phyloP scores from a whole-genome alignment of 306 rosid species.

The Geum urbanum region DNA sequence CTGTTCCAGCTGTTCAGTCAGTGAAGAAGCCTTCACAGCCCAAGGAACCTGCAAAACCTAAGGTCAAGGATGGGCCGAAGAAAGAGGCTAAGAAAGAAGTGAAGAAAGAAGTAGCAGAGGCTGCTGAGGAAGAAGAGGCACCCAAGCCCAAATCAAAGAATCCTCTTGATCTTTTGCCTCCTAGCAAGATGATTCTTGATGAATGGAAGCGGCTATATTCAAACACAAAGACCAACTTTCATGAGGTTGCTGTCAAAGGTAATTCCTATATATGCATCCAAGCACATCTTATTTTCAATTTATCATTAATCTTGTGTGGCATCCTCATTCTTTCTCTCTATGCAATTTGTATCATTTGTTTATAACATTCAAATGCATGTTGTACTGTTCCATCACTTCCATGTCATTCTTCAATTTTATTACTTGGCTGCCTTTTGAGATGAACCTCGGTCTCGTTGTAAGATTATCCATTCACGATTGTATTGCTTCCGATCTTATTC shows the following conservation, averaged over 20 bases:
- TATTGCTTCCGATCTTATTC: neutral
- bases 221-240: slow-evolving; percentile 81
- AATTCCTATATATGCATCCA: neutral
- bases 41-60: slow-evolving; percentile 59
- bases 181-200: slow-evolving; percentile 80
- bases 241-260: slow-evolving; percentile 90
- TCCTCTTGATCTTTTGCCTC: slow-evolving; percentile 84
- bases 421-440: neutral
- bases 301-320: neutral
- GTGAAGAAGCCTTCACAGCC: slow-evolving; percentile 62
- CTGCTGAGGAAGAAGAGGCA: slow-evolving; percentile 48
- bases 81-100: slow-evolving; percentile 32
- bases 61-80: slow-evolving; percentile 58
- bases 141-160: slow-evolving; percentile 87
- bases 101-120: slow-evolving; percentile 45
- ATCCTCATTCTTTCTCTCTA: neutral
- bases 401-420: neutral
- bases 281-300: neutral
- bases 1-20: slow-evolving; percentile 50
- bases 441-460: neutral
- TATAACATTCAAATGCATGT: neutral
- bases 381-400: neutral
- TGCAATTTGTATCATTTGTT: neutral
- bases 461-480: neutral
- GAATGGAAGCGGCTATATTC: slow-evolving; percentile 91